Evolutionary conservation across 768 basidiomycete genomes (phyloP).

Genomic region (Trametes meyenii): DNA sequence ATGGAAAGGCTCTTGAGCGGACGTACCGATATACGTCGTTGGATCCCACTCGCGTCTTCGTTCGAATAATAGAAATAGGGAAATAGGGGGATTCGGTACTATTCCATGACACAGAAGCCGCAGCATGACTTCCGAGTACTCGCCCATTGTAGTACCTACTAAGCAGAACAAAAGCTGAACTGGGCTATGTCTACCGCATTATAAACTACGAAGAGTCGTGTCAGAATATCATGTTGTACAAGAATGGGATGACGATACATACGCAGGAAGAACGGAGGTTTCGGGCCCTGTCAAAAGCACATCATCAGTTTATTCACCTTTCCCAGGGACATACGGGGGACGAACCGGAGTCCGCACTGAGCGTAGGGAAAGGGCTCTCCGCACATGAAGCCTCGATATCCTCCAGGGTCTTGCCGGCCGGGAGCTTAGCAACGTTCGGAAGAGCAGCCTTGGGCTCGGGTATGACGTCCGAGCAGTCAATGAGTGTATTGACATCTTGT

Average conservation of each 20-base stretch:
- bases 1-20: no score
- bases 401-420: slow-evolving; percentile 5
- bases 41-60: no score
- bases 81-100: no score
- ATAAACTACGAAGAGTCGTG: no score
- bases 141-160: no score
- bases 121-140: no score
- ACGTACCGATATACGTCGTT: no score
- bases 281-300: neutral
- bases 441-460: slow-evolving; percentile 8
- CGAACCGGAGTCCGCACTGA: neutral
- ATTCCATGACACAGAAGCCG: no score
- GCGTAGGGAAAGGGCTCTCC: slow-evolving; percentile 8
- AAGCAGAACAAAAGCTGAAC: no score
- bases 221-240: no score
- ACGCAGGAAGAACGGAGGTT: neutral
- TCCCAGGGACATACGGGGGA: neutral
- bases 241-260: neutral
- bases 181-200: no score
- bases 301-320: neutral
- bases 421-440: slow-evolving; percentile 12
- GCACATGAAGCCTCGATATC: slow-evolving; percentile 10
- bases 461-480: slow-evolving; percentile 19
- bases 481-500: slow-evolving; percentile 20
- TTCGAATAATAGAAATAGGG: no score